Conservation (phyloP, 768 basidiomycete genomes). For the Amanita exitialis region DNA sequence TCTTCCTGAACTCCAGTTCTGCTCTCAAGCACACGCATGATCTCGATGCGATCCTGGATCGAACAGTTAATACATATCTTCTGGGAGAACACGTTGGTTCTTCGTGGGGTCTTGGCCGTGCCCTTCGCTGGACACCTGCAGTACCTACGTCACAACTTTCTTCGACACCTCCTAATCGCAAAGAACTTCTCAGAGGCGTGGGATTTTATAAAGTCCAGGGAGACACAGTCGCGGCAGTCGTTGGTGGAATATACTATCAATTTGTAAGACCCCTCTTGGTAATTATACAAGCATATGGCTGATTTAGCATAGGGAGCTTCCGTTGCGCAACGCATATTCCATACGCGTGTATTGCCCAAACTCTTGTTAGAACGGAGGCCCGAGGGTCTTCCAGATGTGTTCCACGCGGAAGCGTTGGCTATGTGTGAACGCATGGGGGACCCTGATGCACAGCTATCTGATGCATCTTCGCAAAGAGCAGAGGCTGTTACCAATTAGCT, state of each 20-base stretch:
- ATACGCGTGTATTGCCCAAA: conserved; percentile 36
- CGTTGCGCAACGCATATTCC: conserved; percentile 39
- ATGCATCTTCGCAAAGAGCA: neutral
- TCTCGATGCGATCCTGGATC: conserved; percentile 45
- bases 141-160: conserved; percentile 26
- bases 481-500: conserved; percentile 2
- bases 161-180: conserved; percentile 14
- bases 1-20: conserved; percentile 55
- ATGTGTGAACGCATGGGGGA: conserved; percentile 45
- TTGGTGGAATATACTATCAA: conserved; percentile 74
- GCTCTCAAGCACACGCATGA: conserved; percentile 38
- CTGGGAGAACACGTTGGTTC: conserved; percentile 69
- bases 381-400: conserved; percentile 34
- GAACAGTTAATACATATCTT: conserved; percentile 56
- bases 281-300: neutral
- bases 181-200: conserved; percentile 36
- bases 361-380: conserved; percentile 19
- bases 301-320: conserved; percentile 30
- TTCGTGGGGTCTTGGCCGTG: conserved; percentile 63
- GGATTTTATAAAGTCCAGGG: conserved; percentile 76
- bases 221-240: conserved; percentile 62
- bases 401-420: conserved; percentile 36
- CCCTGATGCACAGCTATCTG: conserved; percentile 15
- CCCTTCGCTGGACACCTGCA: conserved; percentile 69
- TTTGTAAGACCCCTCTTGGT: conserved; percentile 42